Percentiles rank a stretch among this genome's conserved stretches.
Conservation (phyloP, 2,329 filamentous ascomycete genomes). For the Sclerotinia spermophila region DNA sequence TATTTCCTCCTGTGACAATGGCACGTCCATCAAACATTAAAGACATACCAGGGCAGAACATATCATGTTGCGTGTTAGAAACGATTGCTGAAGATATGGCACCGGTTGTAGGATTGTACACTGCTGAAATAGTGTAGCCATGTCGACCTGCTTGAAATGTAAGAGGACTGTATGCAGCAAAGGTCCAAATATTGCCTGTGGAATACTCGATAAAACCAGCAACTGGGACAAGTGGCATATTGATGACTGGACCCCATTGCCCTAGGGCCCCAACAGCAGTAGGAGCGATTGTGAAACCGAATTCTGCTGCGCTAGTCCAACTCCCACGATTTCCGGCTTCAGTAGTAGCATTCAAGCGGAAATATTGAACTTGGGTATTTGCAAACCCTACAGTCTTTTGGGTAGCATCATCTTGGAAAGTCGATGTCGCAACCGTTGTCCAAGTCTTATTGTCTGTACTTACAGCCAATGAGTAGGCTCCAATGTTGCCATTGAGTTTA, state of each 20-base stretch:
- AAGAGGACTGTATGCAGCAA: constrained; percentile 19
- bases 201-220: constrained; percentile 22
- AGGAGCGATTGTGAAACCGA: constrained; percentile 12
- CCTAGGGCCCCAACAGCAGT: constrained; percentile 12
- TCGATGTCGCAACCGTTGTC: constrained; percentile 32
- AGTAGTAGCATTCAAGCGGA: constrained; percentile 22
- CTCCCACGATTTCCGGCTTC: constrained; percentile 25
- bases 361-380: constrained; percentile 18
- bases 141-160: constrained; percentile 5
- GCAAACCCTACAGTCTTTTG: constrained; percentile 19
- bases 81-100: constrained; percentile 33
- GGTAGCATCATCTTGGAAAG: constrained; percentile 22
- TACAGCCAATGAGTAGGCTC: constrained; percentile 33
- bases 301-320: constrained; percentile 23
- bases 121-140: constrained; percentile 36
- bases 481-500: constrained; percentile 38
- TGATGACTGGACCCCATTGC: constrained; percentile 25
- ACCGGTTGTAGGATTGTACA: constrained; percentile 35
- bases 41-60: constrained; percentile 29
- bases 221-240: constrained; percentile 24
- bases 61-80: constrained; percentile 25
- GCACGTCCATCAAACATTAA: constrained; percentile 19
- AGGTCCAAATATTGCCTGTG: constrained; percentile 24
- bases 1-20: constrained; percentile 22
- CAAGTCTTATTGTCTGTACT: constrained; percentile 36